A percentile compares a stretch with the other conserved stretches of the same genome.
Evolutionary conservation across 257 asterid species (phyloP).

Genomic region (Lycium ferocissimum): DNA sequence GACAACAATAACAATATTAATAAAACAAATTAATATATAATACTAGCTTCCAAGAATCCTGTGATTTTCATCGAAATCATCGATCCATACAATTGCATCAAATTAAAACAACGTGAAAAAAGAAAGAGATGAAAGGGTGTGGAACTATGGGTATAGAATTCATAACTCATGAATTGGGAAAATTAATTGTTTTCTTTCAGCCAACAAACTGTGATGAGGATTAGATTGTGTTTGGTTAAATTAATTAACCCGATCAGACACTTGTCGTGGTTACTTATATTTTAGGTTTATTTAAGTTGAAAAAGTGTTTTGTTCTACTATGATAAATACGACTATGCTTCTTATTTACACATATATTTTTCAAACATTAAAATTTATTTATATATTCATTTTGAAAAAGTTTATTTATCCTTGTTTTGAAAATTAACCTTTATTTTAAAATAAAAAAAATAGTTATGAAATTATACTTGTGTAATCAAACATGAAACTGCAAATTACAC

Average conservation of each 20-base stretch:
- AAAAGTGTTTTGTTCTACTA: not conserved
- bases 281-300: not conserved
- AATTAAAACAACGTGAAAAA: too few species aligned
- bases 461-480: not conserved
- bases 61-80: not conserved
- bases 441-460: too few species aligned
- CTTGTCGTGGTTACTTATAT: slow-evolving; percentile 24
- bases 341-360: not conserved
- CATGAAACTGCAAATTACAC: not conserved
- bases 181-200: slow-evolving; percentile 30
- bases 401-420: too few species aligned
- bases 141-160: not conserved
- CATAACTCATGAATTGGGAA: not conserved
- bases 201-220: slow-evolving; percentile 31
- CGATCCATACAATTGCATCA: not conserved
- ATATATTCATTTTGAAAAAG: not conserved
- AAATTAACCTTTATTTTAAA: too few species aligned
- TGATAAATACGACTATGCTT: not conserved
- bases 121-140: not conserved
- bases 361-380: not conserved
- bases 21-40: not conserved
- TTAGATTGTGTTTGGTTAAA: slow-evolving; percentile 2
- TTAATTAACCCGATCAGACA: not conserved
- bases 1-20: too few species aligned
- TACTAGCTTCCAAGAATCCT: not conserved